phyloP scores from a whole-genome alignment of 371 early-diverging fungal genomes.

The Rhizoclosmatium hyalinum region DNA sequence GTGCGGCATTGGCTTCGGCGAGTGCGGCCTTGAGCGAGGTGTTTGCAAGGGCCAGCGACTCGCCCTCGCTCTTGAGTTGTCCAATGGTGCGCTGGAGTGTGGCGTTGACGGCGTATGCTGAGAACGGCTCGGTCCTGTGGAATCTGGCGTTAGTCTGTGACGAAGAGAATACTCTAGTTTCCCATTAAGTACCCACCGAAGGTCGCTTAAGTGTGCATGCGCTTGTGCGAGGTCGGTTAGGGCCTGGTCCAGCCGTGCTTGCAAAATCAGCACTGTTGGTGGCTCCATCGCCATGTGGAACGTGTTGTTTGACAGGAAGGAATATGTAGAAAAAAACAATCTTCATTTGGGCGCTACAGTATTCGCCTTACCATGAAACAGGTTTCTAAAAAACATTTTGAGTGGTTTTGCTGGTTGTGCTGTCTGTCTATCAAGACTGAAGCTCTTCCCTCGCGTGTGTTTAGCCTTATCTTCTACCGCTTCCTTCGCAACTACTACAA shows the following conservation, averaged over 20 bases:
- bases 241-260: slow-evolving; percentile 4
- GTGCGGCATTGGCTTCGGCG: background rate
- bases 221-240: background rate
- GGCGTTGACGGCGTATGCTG: slow-evolving; percentile 13
- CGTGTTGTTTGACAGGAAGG: background rate
- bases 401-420: background rate
- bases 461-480: background rate
- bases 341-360: background rate
- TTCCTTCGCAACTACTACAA: background rate
- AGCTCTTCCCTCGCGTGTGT: too few relatives aligned
- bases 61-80: background rate
- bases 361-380: slow-evolving; percentile 8
- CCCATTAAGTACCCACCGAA: background rate
- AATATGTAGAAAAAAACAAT: background rate
- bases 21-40: background rate
- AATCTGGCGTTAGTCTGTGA: background rate
- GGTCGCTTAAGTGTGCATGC: slow-evolving; percentile 3
- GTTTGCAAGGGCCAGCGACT: background rate
- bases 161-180: too few relatives aligned
- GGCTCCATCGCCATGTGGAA: background rate
- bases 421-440: too few relatives aligned
- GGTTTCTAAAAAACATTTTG: slow-evolving; percentile 13
- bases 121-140: slow-evolving; percentile 10
- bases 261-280: background rate
- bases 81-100: background rate